phyloP scores from a whole-genome alignment of 2,329 filamentous ascomycete species.

The Calonectria pseudoreteaudii region DNA sequence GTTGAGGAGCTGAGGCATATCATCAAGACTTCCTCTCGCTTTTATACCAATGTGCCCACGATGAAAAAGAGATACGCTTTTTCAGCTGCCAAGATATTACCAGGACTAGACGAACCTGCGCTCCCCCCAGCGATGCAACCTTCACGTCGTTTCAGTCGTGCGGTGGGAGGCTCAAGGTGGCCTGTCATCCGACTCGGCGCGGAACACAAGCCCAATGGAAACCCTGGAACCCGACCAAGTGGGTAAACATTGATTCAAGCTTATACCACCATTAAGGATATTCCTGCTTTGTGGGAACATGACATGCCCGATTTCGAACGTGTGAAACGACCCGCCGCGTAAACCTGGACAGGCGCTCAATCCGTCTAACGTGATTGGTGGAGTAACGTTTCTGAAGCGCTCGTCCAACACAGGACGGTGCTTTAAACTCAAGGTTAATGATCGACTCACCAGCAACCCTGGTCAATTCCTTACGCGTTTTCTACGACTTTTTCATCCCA shows the following conservation, averaged over 20 bases:
- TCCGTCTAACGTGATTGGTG: background rate
- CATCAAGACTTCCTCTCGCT: background rate
- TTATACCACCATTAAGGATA: background rate
- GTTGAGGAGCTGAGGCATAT: background rate
- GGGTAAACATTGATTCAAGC: background rate
- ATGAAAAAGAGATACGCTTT: background rate
- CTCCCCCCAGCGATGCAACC: background rate
- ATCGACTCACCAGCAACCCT: background rate
- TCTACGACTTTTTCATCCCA: background rate
- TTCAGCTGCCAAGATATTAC: constrained; percentile 14
- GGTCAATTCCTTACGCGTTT: background rate
- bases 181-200: background rate
- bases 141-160: constrained; percentile 5
- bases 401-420: background rate
- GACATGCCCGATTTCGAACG: background rate
- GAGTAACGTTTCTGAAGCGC: constrained; percentile 3
- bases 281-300: background rate
- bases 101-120: background rate
- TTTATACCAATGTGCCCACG: background rate
- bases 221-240: background rate
- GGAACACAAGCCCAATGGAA: constrained; percentile 7
- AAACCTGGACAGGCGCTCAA: background rate
- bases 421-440: constrained; percentile 5
- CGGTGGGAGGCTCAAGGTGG: background rate
- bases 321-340: background rate